Base-by-base conservation (phyloP, 768 basidiomycete species). In the Rhizopogon vesiculosus region DNA sequence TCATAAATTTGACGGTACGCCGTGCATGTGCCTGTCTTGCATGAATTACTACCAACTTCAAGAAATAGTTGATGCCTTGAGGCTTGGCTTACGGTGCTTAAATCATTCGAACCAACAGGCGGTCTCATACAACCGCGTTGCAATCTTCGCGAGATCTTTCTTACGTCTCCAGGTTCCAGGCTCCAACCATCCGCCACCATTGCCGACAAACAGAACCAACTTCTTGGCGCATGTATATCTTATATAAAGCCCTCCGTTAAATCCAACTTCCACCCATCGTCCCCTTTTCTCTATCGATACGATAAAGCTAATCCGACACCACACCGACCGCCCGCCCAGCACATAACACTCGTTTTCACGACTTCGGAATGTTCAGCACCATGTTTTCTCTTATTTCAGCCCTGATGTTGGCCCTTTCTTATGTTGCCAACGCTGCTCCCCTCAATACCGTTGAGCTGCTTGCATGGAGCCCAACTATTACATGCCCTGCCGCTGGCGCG, bases 391-490 rank as follows among this genome's bases (percentile, higher is more conserved):
- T 67, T 49, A 57, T 76, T 62, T 69, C 64, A 49, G 58, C 70
- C 59, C 59, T 75, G 49, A 40, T 74, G 50, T 55, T 72, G 55
- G 56, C 53, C 33, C 56, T 70, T 52, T 53, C 65, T 45, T 59
- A 64, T 53, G 45, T 68, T 49, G 68, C 64, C 56, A 54, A 56
- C 44, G 63, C 69, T 38, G 66, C 66, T 15, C 70, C 70, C 13
- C 31, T 67, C 10, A 56, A 63, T 0, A 65, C 72, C 16, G 61
- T 61, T 35, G 61, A 70, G 53, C 53, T 72, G 49, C 60, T 76
- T 53, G 74, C 75, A 58, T 68, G 69, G 59, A 72, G 68, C 41
- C 81, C 82, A 2, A 57, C 56, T 2, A 76, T 83, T 62, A 78
- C 68, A 25, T 56, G 54, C 10, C 83, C 81, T 29, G 53, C 46